These are phyloP conservation scores for Lasiosphaeria hispida DNA, from an alignment of 495 filamentous ascomycete genomes.

Conservation along the genomic window DNA sequence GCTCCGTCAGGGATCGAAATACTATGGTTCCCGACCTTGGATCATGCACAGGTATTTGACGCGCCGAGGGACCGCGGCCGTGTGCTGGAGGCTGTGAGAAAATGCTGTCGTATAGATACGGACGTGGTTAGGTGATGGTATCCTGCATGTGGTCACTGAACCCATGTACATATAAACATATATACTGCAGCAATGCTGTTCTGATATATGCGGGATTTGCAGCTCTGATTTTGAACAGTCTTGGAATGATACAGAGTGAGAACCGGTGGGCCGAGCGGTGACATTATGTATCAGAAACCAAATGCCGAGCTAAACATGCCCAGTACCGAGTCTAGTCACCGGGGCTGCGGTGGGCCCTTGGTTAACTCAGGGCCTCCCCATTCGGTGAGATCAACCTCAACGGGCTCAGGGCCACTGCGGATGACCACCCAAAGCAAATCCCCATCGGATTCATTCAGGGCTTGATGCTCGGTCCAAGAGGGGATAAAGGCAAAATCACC, in stretches of 20 bases:
- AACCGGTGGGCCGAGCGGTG: too few species aligned
- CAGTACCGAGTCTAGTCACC: constrained; percentile 8
- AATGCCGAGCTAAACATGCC: constrained; percentile 6
- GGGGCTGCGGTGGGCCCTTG: background rate
- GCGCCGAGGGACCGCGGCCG: constrained; percentile 33
- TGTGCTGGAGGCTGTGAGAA: constrained; percentile 43
- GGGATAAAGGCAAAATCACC: constrained; percentile 67
- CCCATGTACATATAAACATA: too few species aligned
- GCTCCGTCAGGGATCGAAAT: constrained; percentile 54
- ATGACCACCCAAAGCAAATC: constrained; percentile 61
- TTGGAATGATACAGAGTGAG: too few species aligned
- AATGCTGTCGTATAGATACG: constrained; percentile 33
- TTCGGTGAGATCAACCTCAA: constrained; percentile 56
- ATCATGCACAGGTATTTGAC: constrained; percentile 71
- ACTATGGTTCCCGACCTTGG: constrained; percentile 59
- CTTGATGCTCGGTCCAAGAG: constrained; percentile 63
- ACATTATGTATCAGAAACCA: background rate
- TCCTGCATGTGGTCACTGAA: background rate
- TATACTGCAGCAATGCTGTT: too few species aligned
- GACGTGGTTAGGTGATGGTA: background rate
- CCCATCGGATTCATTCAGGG: constrained; percentile 58
- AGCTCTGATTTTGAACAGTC: too few species aligned
- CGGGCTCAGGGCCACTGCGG: constrained; percentile 54
- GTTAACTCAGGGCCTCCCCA: constrained; percentile 49
- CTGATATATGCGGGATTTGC: too few species aligned